Conservation (phyloP, 106 monocot species). For the Dactylorhiza incarnata region DNA sequence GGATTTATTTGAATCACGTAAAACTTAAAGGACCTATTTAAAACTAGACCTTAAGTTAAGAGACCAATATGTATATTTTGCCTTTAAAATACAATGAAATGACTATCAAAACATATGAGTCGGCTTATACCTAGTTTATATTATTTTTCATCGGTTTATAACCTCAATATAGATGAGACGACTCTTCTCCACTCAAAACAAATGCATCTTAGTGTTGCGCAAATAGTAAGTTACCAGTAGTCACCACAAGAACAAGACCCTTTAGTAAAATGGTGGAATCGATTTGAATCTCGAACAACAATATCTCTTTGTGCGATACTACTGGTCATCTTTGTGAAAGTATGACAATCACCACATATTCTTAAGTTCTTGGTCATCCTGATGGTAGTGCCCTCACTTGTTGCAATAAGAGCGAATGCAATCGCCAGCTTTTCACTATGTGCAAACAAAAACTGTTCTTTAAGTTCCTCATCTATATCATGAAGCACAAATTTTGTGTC, state of each 20-base stretch:
- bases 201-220: too few relatives aligned
- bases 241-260: slow-evolving; percentile 56
- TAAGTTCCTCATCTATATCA: slow-evolving; percentile 58
- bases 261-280: slow-evolving; percentile 48
- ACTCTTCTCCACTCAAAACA: too few relatives aligned
- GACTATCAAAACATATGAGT: too few relatives aligned
- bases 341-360: slow-evolving; percentile 56
- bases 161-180: too few relatives aligned
- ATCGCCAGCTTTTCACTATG: slow-evolving; percentile 57
- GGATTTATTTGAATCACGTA: too few relatives aligned
- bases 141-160: too few relatives aligned
- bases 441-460: slow-evolving; percentile 32
- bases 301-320: slow-evolving; percentile 33
- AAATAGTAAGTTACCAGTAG: slow-evolving; percentile 33
- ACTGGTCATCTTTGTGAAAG: slow-evolving; percentile 33
- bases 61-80: too few relatives aligned
- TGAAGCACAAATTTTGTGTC: slow-evolving; percentile 56
- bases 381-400: slow-evolving; percentile 29
- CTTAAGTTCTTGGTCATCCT: slow-evolving; percentile 52
- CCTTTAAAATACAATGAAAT: too few relatives aligned
- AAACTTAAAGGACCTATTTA: too few relatives aligned
- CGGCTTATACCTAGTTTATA: too few relatives aligned
- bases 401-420: slow-evolving; percentile 37
- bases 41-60: too few relatives aligned
- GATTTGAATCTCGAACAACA: slow-evolving; percentile 36